Percentiles rank a stretch among this genome's conserved stretches.
Conservation (phyloP, 176 grass and related monocot genomes). For the Oryza punctata region DNA sequence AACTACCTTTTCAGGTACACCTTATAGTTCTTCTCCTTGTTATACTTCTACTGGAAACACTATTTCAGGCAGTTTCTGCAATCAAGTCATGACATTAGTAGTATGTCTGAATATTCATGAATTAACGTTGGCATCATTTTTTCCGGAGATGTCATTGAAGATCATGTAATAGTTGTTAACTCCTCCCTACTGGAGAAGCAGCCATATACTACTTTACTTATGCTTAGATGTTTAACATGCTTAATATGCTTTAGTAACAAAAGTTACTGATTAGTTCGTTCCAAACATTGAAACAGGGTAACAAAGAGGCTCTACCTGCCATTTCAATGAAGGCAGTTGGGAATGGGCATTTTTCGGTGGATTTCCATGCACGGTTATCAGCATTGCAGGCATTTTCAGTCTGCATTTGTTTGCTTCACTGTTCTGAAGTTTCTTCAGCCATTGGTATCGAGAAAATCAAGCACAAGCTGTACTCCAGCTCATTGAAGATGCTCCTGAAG, state of each 20-base stretch:
- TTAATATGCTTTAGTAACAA: conserved; percentile 4
- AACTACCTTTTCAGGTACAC: conserved; percentile 76
- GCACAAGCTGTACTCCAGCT: conserved; percentile 75
- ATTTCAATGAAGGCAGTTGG: conserved; percentile 66
- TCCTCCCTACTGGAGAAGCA: neutral
- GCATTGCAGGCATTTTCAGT: conserved; percentile 85
- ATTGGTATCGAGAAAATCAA: conserved; percentile 69
- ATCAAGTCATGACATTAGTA: neutral
- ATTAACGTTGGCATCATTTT: neutral
- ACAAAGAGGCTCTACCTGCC: conserved; percentile 76
- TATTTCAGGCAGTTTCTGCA: neutral
- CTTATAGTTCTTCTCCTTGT: conserved; percentile 9
- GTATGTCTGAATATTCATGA: neutral
- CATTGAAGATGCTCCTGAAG: conserved; percentile 84
- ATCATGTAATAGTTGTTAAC: neutral
- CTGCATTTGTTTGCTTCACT: conserved; percentile 84
- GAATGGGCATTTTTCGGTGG: conserved; percentile 65
- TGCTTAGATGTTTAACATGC: too few species aligned
- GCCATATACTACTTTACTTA: neutral
- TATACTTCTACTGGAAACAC: neutral
- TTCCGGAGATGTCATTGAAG: neutral
- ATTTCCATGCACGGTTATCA: conserved; percentile 83
- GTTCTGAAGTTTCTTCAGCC: conserved; percentile 64
- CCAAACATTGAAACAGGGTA: conserved; percentile 66
- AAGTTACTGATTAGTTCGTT: neutral